These are phyloP conservation scores for Termitomyces sp. DNA, from an alignment of 768 basidiomycete species.

Conservation along the genomic window DNA sequence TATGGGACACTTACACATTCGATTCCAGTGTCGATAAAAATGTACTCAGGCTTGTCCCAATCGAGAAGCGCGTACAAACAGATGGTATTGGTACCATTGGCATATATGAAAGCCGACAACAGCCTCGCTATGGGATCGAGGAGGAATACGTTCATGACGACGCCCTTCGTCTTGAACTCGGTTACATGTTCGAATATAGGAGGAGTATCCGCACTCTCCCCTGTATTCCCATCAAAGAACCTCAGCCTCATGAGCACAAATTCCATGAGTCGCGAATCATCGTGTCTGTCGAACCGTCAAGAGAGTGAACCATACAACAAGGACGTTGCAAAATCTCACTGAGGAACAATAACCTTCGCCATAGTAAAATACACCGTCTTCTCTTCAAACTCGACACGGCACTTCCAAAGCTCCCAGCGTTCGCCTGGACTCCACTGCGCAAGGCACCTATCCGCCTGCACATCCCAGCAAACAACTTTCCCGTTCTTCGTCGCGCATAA, in stretches of 20 bases:
- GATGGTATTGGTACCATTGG: slow-evolving; percentile 44
- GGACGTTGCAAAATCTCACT: slow-evolving; percentile 32
- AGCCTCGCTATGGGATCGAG: slow-evolving; percentile 61
- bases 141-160: slow-evolving; percentile 77
- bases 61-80: slow-evolving; percentile 64
- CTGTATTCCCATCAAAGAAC: slow-evolving; percentile 50
- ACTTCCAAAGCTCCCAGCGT: slow-evolving; percentile 75
- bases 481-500: slow-evolving; percentile 78
- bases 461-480: slow-evolving; percentile 76
- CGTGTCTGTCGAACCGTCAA: slow-evolving; percentile 34
- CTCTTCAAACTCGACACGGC: slow-evolving; percentile 71
- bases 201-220: slow-evolving; percentile 28
- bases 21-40: slow-evolving; percentile 72
- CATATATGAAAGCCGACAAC: slow-evolving; percentile 69
- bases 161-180: slow-evolving; percentile 59
- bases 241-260: slow-evolving; percentile 68
- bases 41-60: slow-evolving; percentile 63
- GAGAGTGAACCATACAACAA: background rate
- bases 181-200: slow-evolving; percentile 61
- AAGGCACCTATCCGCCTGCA: slow-evolving; percentile 54
- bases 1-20: slow-evolving; percentile 53
- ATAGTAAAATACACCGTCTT: slow-evolving; percentile 72
- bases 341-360: slow-evolving; percentile 56
- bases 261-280: slow-evolving; percentile 64
- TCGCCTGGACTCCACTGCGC: slow-evolving; percentile 67